Evolutionary conservation across 2,329 filamentous ascomycete species (phyloP), one percentile per base, ranked within the genome.

Genomic region (Epichloe typhina): DNA sequence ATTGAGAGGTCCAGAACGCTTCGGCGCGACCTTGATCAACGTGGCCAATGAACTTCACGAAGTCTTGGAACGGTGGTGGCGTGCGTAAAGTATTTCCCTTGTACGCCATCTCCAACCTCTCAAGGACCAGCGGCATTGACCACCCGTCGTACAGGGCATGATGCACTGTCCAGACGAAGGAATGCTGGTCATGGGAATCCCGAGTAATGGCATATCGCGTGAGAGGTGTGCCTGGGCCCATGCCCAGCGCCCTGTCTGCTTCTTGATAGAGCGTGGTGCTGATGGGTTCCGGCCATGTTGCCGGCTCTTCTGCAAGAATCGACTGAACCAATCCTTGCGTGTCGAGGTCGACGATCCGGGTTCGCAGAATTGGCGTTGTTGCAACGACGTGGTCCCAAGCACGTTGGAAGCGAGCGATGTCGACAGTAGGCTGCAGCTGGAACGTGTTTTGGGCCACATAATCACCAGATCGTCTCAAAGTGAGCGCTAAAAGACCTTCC

Each of bases 101-200:
- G 44, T 68, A 70, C 5, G 64, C 64, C 38, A 58, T 57, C 52
- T 70, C 68, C 43, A 72, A 62, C 46, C 63, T 62, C 23, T 69
- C 68, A 26, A 72, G 61, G 1, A 72, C 55, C 5, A 73, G 58
- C 7, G 66, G 66, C 66, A 73, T 68, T 1, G 68, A 71, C 72
- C 73, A 75, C 17, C 73, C 74, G 49, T 77, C 74, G 50, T 76
- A 77, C 0, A 76, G 58, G 12, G 68, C 69, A 54, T 77, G 74
- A 50, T 76, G 74, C 58, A 73, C 69, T 1, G 44, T 51, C 49
- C 52, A 43, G 11, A 43, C 68, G 71, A 56, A 71, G 58, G 17
- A 74, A 65, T 53, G 73, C 68, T 53, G 69, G 59, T 12, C 8
- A 52, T 43, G 57, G 60, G 39, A 54, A 17, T 65, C 60, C 3